Conservation (phyloP, 129 eudicot species). For the Artemisia tridentata region DNA sequence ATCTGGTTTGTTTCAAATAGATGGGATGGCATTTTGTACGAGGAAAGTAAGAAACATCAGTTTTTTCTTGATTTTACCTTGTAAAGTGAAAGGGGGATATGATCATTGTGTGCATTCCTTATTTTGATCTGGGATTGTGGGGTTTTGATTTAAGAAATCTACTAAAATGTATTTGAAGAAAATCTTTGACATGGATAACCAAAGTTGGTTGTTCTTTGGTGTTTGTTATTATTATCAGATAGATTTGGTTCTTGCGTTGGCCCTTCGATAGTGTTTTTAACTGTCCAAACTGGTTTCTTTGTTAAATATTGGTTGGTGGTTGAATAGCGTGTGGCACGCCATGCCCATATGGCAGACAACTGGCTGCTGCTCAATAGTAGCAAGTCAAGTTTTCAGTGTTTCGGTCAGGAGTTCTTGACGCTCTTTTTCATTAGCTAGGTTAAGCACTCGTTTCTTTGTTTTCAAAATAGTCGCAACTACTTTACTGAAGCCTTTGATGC, state of each 20-base stretch:
- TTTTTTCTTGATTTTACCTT: slow-evolving; percentile 20
- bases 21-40: slow-evolving; percentile 21
- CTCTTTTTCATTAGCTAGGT: too few relatives aligned
- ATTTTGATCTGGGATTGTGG: not conserved
- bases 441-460: too few relatives aligned
- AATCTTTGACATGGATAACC: slow-evolving; percentile 3
- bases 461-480: too few relatives aligned
- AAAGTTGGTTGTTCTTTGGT: not conserved
- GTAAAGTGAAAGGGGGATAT: slow-evolving; percentile 26
- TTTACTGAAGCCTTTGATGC: not conserved
- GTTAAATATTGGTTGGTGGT: not conserved
- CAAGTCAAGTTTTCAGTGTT: too few relatives aligned
- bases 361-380: too few relatives aligned
- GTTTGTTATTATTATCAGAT: not conserved
- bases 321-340: too few relatives aligned
- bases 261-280: not conserved
- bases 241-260: not conserved
- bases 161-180: not conserved
- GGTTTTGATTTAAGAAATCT: not conserved
- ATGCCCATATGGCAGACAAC: too few relatives aligned
- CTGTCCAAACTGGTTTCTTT: not conserved
- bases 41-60: slow-evolving; percentile 19
- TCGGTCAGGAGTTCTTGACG: too few relatives aligned
- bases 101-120: slow-evolving; percentile 4
- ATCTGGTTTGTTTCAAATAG: slow-evolving; percentile 4